Evolutionary conservation across 2,329 filamentous ascomycete genomes (phyloP), one percentile per base, ranked within the genome.

Genomic region (Apiospora koreana): DNA sequence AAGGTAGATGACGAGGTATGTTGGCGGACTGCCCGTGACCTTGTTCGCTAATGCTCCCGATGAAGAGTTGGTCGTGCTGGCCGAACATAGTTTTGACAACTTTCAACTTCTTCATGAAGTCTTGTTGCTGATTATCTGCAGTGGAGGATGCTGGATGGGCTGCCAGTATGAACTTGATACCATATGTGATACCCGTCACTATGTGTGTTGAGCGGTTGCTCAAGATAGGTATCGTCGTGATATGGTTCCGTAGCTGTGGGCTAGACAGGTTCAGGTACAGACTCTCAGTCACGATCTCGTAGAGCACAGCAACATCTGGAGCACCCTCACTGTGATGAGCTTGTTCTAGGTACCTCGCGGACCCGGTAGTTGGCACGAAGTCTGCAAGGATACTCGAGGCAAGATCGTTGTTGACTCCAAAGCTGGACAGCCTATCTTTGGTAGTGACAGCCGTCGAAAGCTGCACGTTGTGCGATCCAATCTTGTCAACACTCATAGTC

Each of bases 151-250:
- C 28, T 2, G 10, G 28, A 1, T 3, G 18, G 31, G 28, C 54
- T 4, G 2, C 7, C 8, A 62, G 1, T 12, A 62, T 38, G 54
- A 62, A 3, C 18, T 62, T n/a, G 18, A 38, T 18, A 62, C 54
- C 54, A n/a, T 21, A 58, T 2, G 50, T 58, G 50, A 58, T 58
- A 31, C 50, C 28, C 6, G 28, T n/a, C 1, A 62, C 54, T n/a
- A 62, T 12, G 3, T 62, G 54, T 0, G 54, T 62, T 3, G 8
- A n/a, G 1, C 18, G 18, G 3, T 12, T 38, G 54, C 10, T 6
- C 5, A 0, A 1, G 0, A 62, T 9, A n/a, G 16, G 7, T n/a
- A 2, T 1, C 3, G 28, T 62, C 1, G 18, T n/a, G 3, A 62
- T 62, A 18, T 21, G 2, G 18, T 38, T 6, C 1, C 28, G 54